A percentile compares a stretch with the other conserved stretches of the same genome.
Evolutionary conservation across 768 basidiomycete genomes (phyloP).

Genomic region (Tricholoma flavovirens): DNA sequence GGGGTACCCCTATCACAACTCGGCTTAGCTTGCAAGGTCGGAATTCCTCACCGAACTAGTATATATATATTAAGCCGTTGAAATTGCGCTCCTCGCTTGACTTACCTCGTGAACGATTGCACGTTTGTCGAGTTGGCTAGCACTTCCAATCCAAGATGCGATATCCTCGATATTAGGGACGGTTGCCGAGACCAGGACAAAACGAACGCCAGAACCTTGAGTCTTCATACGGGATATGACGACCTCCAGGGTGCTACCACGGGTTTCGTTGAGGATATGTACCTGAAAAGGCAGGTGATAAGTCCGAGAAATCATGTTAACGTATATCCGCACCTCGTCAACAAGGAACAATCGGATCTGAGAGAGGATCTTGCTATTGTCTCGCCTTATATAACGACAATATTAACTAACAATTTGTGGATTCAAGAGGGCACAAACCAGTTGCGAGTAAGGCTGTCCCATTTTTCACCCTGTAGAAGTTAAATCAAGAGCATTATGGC

Average conservation of each 20-base stretch:
- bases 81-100: background rate
- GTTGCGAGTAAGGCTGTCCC: conserved; percentile 88
- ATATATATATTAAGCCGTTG: background rate
- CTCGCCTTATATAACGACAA: conserved; percentile 36
- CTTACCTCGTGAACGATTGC: conserved; percentile 68
- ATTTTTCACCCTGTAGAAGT: conserved; percentile 77
- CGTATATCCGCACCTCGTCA: conserved; percentile 59
- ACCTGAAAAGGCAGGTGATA: conserved; percentile 45
- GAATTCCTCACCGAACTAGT: conserved; percentile 88
- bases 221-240: conserved; percentile 91
- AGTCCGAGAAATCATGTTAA: background rate
- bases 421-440: conserved; percentile 41
- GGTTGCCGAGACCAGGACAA: conserved; percentile 89
- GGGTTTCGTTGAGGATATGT: conserved; percentile 84
- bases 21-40: conserved; percentile 78
- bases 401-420: background rate
- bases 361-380: conserved; percentile 60
- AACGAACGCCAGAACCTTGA: conserved; percentile 63
- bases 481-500: background rate
- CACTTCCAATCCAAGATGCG: conserved; percentile 75
- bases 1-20: conserved; percentile 66
- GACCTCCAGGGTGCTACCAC: conserved; percentile 92
- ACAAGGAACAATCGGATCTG: conserved; percentile 79
- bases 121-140: conserved; percentile 26
- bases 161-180: conserved; percentile 92